Base-by-base conservation (phyloP, 2,329 filamentous ascomycete species). In the Elsinoe ampelina region DNA sequence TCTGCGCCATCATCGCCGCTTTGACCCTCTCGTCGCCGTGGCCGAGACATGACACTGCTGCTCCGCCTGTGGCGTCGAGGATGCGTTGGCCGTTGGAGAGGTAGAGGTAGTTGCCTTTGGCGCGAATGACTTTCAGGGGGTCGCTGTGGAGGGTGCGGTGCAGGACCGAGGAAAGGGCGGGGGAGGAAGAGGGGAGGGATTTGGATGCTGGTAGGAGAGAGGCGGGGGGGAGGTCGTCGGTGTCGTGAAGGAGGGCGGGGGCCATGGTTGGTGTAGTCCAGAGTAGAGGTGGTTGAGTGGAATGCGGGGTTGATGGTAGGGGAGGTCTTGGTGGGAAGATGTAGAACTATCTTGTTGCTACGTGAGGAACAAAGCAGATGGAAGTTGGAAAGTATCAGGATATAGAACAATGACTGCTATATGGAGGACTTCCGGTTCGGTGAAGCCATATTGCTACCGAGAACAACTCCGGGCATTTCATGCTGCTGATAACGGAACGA, bases 21-120 rank as follows among this genome's bases (percentile, higher is more conserved):
- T 74, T 73, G 11, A 91, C 80, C 48, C 83, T 74, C 41, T 75
- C 64, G 54, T 85, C 77, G 30, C 80, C 82, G 63, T 89, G 83
- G 5, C 87, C 88, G 8, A 92, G 72, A 65, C 83, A 85, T 8
- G 82, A 77, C 2, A 90, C 86, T 19, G 84, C 86, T 2, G 87
- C 85, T 17, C 88, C 88, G 26, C 84, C 80, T 17, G 84, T 86
- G 1, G 82, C 84, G 67, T 93, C 88, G 12, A 90, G 77, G 42
- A 93, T 78, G 34, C 71, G 73, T 20, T 78, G 75, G 1, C 83
- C 84, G 64, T 77, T 75, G 61, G 72, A 72, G 1, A 82, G 71
- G 34, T 72, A 69, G n/a, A 83, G 68, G 58, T 77, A 78, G 61
- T 76, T 73, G 10, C 78, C 79, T 57, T 73, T 68, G 4, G 75